phyloP scores from a whole-genome alignment of 139 green algal genomes.

The Pleodorina starrii region DNA sequence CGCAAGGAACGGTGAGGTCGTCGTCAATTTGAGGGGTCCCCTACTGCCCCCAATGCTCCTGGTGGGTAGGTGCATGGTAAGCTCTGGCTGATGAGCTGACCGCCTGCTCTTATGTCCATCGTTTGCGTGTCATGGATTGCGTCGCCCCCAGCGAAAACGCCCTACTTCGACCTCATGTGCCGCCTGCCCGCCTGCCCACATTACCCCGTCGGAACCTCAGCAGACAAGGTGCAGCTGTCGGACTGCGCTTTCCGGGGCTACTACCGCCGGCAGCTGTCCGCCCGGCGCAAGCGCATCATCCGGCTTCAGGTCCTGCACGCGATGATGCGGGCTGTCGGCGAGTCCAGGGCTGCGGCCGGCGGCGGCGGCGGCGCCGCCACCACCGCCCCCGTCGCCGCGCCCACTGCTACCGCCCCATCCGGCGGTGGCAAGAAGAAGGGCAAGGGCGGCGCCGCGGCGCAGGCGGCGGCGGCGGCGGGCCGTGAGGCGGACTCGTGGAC shows the following conservation, averaged over 20 bases:
- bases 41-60: too few species aligned
- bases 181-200: not conserved
- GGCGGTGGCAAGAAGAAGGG: conserved; percentile 40
- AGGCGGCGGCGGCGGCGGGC: not conserved
- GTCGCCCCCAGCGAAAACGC: too few species aligned
- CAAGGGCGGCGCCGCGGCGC: conserved; percentile 4
- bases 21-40: too few species aligned
- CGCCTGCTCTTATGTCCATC: too few species aligned
- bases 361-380: not conserved
- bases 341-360: not conserved
- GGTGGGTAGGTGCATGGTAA: too few species aligned
- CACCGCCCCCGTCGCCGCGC: not conserved
- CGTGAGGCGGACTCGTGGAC: not conserved
- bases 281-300: not conserved
- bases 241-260: not conserved
- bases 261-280: not conserved
- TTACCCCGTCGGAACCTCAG: not conserved
- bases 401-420: not conserved
- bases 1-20: too few species aligned
- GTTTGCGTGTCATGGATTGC: too few species aligned
- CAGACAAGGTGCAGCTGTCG: not conserved
- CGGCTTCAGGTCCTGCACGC: not conserved
- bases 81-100: too few species aligned
- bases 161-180: too few species aligned
- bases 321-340: not conserved